Evolutionary conservation across 768 basidiomycete genomes (phyloP), one percentile per base, ranked within the genome.

Genomic region (Phallus indusiatus): DNA sequence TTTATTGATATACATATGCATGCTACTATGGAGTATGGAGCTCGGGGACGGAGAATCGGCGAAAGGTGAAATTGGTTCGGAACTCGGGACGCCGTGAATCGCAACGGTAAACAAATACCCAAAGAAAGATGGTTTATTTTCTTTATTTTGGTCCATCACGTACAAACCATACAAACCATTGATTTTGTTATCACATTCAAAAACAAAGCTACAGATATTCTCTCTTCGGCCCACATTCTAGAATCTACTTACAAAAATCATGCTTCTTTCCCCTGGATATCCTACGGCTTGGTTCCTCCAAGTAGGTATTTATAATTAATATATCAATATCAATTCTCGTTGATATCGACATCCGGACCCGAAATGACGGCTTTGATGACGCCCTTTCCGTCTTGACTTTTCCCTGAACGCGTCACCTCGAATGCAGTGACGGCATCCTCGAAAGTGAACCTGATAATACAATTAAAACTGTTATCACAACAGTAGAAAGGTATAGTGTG

Each of bases 341-440:
- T 74, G 55, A 76, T 63, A 20, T 74, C 66, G 50, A 84, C 79
- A 64, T 78, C 86, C 47, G 90, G 90, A 5, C 90, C 90, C 52
- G 86, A 87, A 64, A 94, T 92, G 63, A 95, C 85, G 35, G 82
- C 85, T 73, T 96, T 95, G 68, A 95, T 94, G 47, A 94, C 85
- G 35, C 81, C 81, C 71, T 85, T 90, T 51, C 94, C 94, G 67
- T 97, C 90, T 56, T 81, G 76, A 52, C 91, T 86, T 76, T 86
- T 90, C 28, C 94, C 92, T 18, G 74, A 70, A 60, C 83, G 81
- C 37, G 88, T 96, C 14, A 86, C 83, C 59, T 87, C 74, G 79
- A 97, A 96, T 1, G 94, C 95, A 53, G 75, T 74, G 21, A 81
- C 72, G 52, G 93, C 90, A 12, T 93, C 78, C 46, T 84, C 76